phyloP scores from a whole-genome alignment of 2,329 filamentous ascomycete species.

The Penicillium rolfsii region DNA sequence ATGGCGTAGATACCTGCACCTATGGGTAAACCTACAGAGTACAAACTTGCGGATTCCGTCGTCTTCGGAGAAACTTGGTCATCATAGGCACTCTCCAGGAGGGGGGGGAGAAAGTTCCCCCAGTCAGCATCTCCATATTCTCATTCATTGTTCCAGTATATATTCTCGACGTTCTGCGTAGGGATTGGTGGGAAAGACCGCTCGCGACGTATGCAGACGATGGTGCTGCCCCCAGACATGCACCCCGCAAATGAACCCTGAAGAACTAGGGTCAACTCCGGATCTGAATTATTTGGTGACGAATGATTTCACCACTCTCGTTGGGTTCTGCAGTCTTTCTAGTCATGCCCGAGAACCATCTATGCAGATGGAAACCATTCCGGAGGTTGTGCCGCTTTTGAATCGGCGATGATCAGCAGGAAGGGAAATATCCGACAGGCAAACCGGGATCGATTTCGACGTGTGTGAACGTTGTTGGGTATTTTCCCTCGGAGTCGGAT shows the following conservation, averaged over 20 bases:
- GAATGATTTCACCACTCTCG: background rate
- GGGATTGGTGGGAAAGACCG: constrained; percentile 4
- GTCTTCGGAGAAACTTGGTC: background rate
- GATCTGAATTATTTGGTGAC: background rate
- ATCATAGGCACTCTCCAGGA: background rate
- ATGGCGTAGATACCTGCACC: background rate
- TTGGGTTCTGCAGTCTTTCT: background rate
- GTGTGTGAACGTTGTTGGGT: too few species aligned
- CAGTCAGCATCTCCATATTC: background rate
- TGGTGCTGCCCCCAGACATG: background rate
- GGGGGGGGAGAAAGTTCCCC: background rate
- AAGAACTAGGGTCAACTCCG: background rate
- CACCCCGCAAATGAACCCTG: constrained; percentile 6
- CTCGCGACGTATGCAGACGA: constrained; percentile 1
- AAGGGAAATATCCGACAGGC: background rate
- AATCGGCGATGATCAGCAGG: constrained; percentile 22
- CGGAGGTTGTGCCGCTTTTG: constrained; percentile 19
- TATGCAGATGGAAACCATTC: background rate
- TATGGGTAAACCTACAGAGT: background rate
- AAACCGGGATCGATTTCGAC: too few species aligned
- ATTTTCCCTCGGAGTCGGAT: background rate
- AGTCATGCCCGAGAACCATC: too few species aligned
- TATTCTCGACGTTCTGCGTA: background rate
- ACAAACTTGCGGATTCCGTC: background rate
- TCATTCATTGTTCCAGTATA: background rate